Evolutionary conservation across 2,329 filamentous ascomycete species (phyloP), one percentile per base, ranked within the genome.

Genomic region (Salinomyces thailandicus): DNA sequence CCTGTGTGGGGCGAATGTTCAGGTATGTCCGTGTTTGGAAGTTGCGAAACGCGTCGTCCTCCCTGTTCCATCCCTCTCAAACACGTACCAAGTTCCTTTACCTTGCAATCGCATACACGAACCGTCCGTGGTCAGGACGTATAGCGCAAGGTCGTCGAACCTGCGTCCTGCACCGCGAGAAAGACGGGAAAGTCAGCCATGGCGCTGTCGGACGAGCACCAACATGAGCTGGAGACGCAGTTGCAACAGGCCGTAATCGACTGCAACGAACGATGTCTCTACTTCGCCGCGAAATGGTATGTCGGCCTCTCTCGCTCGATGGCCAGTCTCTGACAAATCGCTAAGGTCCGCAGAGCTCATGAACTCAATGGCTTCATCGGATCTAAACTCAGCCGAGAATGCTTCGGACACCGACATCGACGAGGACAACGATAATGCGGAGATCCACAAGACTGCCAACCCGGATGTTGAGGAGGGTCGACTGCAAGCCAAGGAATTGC

Each of bases 251-350:
- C 89, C 18, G 80, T 91, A 3, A 72, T 91, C 16, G 86, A 86
- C 57, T 96, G 87, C 64, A 93, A 86, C 1, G 91, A 98, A 58
- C 72, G 91, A 59, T 94, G 91, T 60, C 73, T 98, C 9, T 96
- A 95, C 55, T 87, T 95, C 53, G 91, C 89, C 5, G 81, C 91
- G 18, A 96, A 96, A 77, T 98, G 91, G 91, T 94, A 54, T 41
- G 17, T 15, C 5, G 7, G 13, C 11, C 13, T 6, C 11, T 8
- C 14, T 29, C 12, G 15, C 9, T 15, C 5, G 5, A 12, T 35
- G 19, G 14, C 30, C 24, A 22, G 27, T 20, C 44, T 52, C 24
- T 47, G 33, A 36, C 24, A 7, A n/a, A 30, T 4, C 44, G 26
- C 31, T 28, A 55, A 95, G 89, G 89, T 85, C 87, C 32, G 89